Base-by-base conservation (phyloP, 163 green algal species). In the Chlorella variabilis region DNA sequence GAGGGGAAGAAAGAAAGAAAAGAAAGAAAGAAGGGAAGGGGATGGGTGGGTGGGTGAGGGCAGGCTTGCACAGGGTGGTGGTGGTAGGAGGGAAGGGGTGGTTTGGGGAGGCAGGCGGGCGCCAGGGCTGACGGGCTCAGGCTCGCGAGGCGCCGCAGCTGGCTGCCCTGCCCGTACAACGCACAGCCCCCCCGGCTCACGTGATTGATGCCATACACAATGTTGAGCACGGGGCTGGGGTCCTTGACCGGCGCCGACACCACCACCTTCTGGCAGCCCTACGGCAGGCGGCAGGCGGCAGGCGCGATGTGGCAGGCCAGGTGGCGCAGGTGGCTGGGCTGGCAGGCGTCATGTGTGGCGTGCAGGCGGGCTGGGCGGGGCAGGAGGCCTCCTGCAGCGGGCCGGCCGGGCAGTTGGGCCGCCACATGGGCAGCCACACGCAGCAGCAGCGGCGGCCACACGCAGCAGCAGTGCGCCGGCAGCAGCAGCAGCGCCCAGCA, bases 231-330 rank as follows among this genome's bases (percentile, higher is more conserved):
- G 6, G 91, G 90, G 5, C 73, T 36, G 9, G 88, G 56, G 71
- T 96, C 93, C 89, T 97, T 96, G 29, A 96, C 92, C 15, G 93
- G 93, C 39, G 93, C 93, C 6, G 87, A 91, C 20, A 97, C 93
- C 36, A 96, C 85, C 39, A 95, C 89, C 71, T 95, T 95, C 34
- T 90, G 91, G 31, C 36, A 93, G 85, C 42, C 87, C 83, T 51
- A 83, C 66, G 41, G 71, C 49, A n/a, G 49, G 3, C n/a, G 2
- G 31, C 29, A 36, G 33, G 2, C 3, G 29, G 33, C 62, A 48
- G 6, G 8, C 29, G 3, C 8, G 58, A 15, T 70, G 33, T 45
- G 34, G 48, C 48, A 27, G n/a, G n/a, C n/a, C n/a, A n/a, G n/a
- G n/a, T n/a, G n/a, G n/a, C n/a, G n/a, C n/a, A n/a, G n/a, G n/a